Percentiles rank a stretch among this genome's conserved stretches.
These are phyloP conservation scores for Sporisorium sorghi DNA, from an alignment of 1,284 basidiomycete genomes.

Conservation along the genomic window DNA sequence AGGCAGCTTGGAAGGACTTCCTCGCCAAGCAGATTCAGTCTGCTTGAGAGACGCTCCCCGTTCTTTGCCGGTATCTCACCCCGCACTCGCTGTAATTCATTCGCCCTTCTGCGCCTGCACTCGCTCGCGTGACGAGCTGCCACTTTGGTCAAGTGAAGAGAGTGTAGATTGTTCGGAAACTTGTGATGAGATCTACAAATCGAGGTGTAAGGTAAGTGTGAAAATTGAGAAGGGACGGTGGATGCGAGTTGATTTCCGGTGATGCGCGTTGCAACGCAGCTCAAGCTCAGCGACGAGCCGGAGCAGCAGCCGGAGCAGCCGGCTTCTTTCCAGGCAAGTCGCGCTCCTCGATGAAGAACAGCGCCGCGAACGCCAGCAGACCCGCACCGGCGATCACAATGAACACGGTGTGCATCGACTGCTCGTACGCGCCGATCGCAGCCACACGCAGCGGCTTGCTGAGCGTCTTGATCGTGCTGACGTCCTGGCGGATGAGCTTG, in stretches of 20 bases:
- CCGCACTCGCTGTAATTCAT: not conserved
- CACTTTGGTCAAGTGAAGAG: not conserved
- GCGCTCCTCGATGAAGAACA: constrained; percentile 68
- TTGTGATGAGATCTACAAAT: constrained; percentile 7
- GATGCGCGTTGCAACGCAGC: no score
- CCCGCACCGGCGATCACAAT: constrained; percentile 67
- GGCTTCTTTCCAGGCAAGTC: constrained; percentile 66
- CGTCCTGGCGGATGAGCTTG: constrained; percentile 66
- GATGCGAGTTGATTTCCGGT: not conserved
- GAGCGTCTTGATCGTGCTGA: constrained; percentile 61
- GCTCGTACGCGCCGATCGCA: constrained; percentile 68
- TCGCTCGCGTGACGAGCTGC: no score
- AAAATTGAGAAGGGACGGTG: not conserved
- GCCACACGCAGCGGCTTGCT: constrained; percentile 51
- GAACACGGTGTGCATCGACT: constrained; percentile 69
- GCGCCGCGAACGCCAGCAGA: constrained; percentile 61
- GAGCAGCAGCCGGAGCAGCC: constrained; percentile 30
- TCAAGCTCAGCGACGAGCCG: constrained; percentile 13
- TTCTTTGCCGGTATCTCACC: not conserved
- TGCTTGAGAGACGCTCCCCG: constrained; percentile 1
- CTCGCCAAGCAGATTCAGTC: constrained; percentile 79
- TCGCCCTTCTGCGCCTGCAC: no score
- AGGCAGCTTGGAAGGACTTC: constrained; percentile 86
- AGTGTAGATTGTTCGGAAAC: constrained; percentile 1
- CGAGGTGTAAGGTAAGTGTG: not conserved